Evolutionary conservation across 305 asterid genomes (phyloP), one percentile per base, ranked within the genome.

Genomic region (Salvia sclarea): DNA sequence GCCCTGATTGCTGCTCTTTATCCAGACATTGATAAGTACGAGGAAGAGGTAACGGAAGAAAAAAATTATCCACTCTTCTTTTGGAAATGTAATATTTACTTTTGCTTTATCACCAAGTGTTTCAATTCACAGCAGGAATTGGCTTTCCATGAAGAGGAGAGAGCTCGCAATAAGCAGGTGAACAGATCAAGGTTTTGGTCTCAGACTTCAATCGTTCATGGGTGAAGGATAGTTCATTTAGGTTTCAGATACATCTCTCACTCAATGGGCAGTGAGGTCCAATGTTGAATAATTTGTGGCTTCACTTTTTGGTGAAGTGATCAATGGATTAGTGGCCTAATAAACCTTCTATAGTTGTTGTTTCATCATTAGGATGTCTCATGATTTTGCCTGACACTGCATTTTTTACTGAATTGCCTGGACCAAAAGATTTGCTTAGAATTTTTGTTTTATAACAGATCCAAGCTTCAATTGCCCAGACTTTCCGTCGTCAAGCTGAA

Each of bases 101-200:
- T 85, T 66, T 38, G 55, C 58, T 68, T 73, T 35, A 20, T 61
- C 48, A 55, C 66, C 16, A 67, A 62, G 52, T 20, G 3, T 52
- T 61, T 73, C 63, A 8, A 40, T 69, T 56, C 24, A 66, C 54
- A 75, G 21, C 82, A 91, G 99, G 99, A 95, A 75, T 76, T 85
- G 80, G 94, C 97, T 78, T 88, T 95, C 78, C 96, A 86, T 79
- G 99, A 86, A 68, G 98, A 89, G 83, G 98, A 87, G 80, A 88
- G 78, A 76, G 88, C 86, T 70, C 96, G 95, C 75, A 95, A 95
- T 86, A 86, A 86, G 83, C 96, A 81, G 95, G 99, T 91, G 53
- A 61, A 41, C 53, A 37, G 67, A 60, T 20, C 20, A 38, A 20
- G 50, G 50, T 60, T 30, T 61, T 40, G n/a, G 54, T 38, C 30